phyloP scores from a whole-genome alignment of 163 green algal genomes.

The Smithsoniella earleae region DNA sequence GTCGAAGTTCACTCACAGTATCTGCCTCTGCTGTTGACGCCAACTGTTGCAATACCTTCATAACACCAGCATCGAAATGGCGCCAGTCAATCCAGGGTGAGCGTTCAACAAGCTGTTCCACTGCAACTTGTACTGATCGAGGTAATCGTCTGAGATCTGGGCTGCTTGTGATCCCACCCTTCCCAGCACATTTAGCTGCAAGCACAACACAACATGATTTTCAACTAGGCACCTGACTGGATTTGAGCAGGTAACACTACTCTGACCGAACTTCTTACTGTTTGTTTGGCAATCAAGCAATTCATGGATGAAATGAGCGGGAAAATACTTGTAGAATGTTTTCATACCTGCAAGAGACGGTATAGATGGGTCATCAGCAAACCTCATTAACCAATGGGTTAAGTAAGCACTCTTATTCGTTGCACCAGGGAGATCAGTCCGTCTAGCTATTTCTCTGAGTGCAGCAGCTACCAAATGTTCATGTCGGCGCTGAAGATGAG shows the following conservation, averaged over 20 bases:
- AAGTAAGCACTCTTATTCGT: slow-evolving; percentile 24
- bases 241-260: background rate
- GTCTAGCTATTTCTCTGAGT: slow-evolving; percentile 18
- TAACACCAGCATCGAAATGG: slow-evolving; percentile 24
- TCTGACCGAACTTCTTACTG: background rate
- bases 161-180: background rate
- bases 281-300: no score
- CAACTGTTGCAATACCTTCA: slow-evolving; percentile 29
- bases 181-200: background rate
- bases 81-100: slow-evolving; percentile 23
- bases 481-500: slow-evolving; percentile 11
- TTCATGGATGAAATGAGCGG: background rate
- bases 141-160: slow-evolving; percentile 1
- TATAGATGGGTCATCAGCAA: slow-evolving; percentile 9
- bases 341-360: background rate
- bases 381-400: slow-evolving; percentile 19
- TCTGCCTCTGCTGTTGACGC: slow-evolving; percentile 2
- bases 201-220: background rate
- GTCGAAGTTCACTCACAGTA: slow-evolving; percentile 1
- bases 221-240: background rate
- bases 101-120: slow-evolving; percentile 11
- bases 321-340: background rate
- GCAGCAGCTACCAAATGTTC: slow-evolving; percentile 2
- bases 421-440: background rate
- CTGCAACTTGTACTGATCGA: background rate